These are phyloP conservation scores for Alternaria angustiovoidea DNA, from an alignment of 2,329 filamentous ascomycete species.

Conservation along the genomic window DNA sequence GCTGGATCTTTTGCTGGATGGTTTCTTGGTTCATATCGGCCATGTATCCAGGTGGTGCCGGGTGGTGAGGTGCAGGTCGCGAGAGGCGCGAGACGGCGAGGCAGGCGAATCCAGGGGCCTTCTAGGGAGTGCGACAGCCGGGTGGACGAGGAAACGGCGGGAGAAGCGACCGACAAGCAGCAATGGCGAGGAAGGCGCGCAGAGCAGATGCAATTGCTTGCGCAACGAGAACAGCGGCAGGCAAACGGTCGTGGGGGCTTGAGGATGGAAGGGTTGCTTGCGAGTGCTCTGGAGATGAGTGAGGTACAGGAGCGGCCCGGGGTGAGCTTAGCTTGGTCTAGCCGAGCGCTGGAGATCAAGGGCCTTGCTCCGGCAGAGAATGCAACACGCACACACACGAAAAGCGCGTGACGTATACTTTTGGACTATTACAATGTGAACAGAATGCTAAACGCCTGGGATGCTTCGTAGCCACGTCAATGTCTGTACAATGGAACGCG, in stretches of 20 bases:
- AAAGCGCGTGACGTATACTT: not conserved
- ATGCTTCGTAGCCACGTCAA: no score
- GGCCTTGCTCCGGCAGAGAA: slow-evolving; percentile 13
- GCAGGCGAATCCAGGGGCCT: slow-evolving; percentile 47
- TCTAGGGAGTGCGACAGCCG: slow-evolving; percentile 41
- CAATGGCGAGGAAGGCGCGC: slow-evolving; percentile 39
- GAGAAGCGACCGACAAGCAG: slow-evolving; percentile 17
- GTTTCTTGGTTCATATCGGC: slow-evolving; percentile 61
- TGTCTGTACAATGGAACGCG: not conserved
- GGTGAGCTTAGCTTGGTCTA: slow-evolving; percentile 36
- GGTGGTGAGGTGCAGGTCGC: slow-evolving; percentile 20
- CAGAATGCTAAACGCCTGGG: no score
- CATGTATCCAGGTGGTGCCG: slow-evolving; percentile 39
- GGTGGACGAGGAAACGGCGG: slow-evolving; percentile 29
- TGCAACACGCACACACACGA: not conserved
- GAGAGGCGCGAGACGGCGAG: slow-evolving; percentile 30
- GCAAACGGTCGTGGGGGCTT: slow-evolving; percentile 21
- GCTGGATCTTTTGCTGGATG: slow-evolving; percentile 77
- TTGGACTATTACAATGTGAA: no score
- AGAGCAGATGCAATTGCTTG: slow-evolving; percentile 42
- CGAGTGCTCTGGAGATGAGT: slow-evolving; percentile 36
- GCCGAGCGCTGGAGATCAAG: slow-evolving; percentile 39
- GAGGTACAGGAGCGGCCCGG: slow-evolving; percentile 44
- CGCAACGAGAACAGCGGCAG: slow-evolving; percentile 19
- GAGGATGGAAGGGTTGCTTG: slow-evolving; percentile 27